phyloP scores from a whole-genome alignment of 805 yeast species.

The Pichia californica region DNA sequence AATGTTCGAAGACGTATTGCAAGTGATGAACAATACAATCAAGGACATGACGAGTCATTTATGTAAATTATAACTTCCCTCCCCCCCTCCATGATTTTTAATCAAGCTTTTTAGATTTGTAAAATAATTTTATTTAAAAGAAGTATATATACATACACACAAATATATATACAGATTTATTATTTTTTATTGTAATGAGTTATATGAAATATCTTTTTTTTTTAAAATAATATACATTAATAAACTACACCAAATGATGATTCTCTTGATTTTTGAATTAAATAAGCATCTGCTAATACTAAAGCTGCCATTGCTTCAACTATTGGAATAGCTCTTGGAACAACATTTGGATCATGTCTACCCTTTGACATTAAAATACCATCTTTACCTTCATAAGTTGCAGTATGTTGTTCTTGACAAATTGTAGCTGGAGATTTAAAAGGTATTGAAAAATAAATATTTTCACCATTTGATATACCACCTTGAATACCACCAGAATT shows the following conservation, averaged over 20 bases:
- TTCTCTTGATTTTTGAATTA: constrained; percentile 84
- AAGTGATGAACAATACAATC: constrained; percentile 22
- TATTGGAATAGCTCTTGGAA: constrained; percentile 97
- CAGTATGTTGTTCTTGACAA: constrained; percentile 84
- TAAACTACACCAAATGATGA: constrained; percentile 34
- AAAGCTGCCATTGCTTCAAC: constrained; percentile 98
- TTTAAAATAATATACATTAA: no score
- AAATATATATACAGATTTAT: no score
- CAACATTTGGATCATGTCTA: constrained; percentile 97
- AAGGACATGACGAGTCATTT: constrained; percentile 2
- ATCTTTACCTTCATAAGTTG: constrained; percentile 78
- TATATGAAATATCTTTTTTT: no score
- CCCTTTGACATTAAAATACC: constrained; percentile 95
- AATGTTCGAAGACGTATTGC: constrained; percentile 18
- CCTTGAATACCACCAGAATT: constrained; percentile 98
- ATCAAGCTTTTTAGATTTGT: neutral
- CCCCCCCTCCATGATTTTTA: neutral
- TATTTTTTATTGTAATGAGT: no score
- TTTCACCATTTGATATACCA: constrained; percentile 95
- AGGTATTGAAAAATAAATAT: constrained; percentile 89
- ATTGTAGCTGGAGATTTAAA: constrained; percentile 98
- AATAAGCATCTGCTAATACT: constrained; percentile 77
- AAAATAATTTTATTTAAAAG: no score
- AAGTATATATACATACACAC: no score
- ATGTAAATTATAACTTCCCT: constrained; percentile 1